These are phyloP conservation scores for Diplodia mutila DNA, from an alignment of 2,329 filamentous ascomycete species.

Conservation along the genomic window DNA sequence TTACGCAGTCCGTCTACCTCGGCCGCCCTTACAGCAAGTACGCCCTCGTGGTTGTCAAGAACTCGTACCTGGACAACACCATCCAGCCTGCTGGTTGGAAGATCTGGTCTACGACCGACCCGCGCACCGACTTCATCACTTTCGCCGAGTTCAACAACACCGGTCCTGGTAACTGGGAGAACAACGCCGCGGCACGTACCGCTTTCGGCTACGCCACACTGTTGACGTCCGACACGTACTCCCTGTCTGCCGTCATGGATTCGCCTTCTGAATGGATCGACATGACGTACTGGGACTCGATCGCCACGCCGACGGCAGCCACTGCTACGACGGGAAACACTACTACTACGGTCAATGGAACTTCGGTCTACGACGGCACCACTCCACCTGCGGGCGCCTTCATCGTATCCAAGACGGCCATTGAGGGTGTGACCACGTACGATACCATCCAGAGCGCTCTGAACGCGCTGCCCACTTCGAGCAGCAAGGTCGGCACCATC, in stretches of 20 bases:
- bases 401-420: constrained; percentile 46
- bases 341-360: constrained; percentile 33
- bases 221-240: constrained; percentile 42
- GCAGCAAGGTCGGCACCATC: constrained; percentile 55
- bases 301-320: constrained; percentile 39
- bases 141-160: constrained; percentile 58
- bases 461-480: constrained; percentile 54
- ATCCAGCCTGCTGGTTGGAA: constrained; percentile 62
- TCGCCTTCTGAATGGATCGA: constrained; percentile 44
- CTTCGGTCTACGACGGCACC: constrained; percentile 36
- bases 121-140: constrained; percentile 18
- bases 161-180: constrained; percentile 48
- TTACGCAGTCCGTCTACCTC: constrained; percentile 46
- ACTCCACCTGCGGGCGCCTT: constrained; percentile 52
- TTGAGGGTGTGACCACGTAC: constrained; percentile 41
- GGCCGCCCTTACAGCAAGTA: constrained; percentile 56
- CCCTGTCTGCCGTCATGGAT: constrained; percentile 40
- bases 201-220: constrained; percentile 43
- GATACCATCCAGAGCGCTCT: constrained; percentile 57
- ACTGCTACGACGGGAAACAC: constrained; percentile 28
- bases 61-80: constrained; percentile 55
- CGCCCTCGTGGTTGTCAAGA: constrained; percentile 53
- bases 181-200: constrained; percentile 40
- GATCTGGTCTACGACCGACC: constrained; percentile 43
- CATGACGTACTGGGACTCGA: constrained; percentile 45